Evolutionary conservation across 2,329 filamentous ascomycete genomes (phyloP).

Genomic region (Lojkania enalia): DNA sequence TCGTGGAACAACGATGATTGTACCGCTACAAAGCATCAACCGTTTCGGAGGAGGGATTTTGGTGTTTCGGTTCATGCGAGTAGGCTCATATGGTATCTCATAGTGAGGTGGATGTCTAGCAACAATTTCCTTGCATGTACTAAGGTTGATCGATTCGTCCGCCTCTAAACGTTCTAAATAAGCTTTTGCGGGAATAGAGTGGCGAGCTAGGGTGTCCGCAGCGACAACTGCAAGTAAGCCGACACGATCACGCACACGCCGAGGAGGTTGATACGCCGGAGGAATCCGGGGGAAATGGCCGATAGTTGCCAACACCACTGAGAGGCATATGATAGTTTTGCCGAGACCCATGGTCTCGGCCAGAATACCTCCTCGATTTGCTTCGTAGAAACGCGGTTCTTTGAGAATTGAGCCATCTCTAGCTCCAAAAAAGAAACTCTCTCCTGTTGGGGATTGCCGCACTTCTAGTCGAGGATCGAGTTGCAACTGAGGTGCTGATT

Average conservation of each 20-base stretch:
- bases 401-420: conserved; percentile 64
- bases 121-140: conserved; percentile 27
- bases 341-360: conserved; percentile 79
- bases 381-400: conserved; percentile 74
- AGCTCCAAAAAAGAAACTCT: conserved; percentile 70
- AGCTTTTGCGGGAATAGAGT: conserved; percentile 70
- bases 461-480: conserved; percentile 74
- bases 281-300: conserved; percentile 69
- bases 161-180: conserved; percentile 60
- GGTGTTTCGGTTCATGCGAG: conserved; percentile 49
- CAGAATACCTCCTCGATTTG: conserved; percentile 73
- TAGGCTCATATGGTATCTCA: conserved; percentile 45
- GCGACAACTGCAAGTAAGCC: conserved; percentile 76
- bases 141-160: conserved; percentile 53
- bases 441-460: conserved; percentile 63
- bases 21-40: conserved; percentile 69
- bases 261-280: conserved; percentile 57
- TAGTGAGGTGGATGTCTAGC: conserved; percentile 44
- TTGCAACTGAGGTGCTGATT: conserved; percentile 64
- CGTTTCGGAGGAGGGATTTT: conserved; percentile 48
- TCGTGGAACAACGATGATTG: conserved; percentile 77
- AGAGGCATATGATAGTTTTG: conserved; percentile 85
- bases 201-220: conserved; percentile 67
- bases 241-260: conserved; percentile 52
- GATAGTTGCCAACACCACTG: conserved; percentile 71